Conservation (phyloP, 2,329 filamentous ascomycete species). For the Sporothrix dimorphospora region DNA sequence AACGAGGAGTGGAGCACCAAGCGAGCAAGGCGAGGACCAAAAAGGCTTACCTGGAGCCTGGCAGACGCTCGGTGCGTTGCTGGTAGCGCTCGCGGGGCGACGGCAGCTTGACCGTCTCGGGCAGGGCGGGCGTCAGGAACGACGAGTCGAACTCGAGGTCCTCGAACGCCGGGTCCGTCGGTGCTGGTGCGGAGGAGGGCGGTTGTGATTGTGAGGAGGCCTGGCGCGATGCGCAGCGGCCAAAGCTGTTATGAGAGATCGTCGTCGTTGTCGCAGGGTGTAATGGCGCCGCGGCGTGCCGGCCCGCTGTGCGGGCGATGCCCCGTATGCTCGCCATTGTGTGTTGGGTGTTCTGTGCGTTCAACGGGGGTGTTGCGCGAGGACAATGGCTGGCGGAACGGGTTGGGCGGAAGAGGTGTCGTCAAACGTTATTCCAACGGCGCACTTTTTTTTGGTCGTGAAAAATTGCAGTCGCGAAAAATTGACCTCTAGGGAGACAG, state of each 20-base stretch:
- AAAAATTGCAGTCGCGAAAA: constrained; percentile 29
- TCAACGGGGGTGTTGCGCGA: not conserved
- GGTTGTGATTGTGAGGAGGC: constrained; percentile 12
- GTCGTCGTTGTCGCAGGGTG: constrained; percentile 34
- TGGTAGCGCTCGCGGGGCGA: constrained; percentile 46
- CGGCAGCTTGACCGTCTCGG: constrained; percentile 45
- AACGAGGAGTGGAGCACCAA: not conserved
- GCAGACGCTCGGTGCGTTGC: constrained; percentile 46
- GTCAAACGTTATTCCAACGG: constrained; percentile 21
- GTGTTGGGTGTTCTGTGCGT: not conserved
- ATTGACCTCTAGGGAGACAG: not conserved
- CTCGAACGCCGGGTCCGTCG: constrained; percentile 41
- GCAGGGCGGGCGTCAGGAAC: constrained; percentile 48
- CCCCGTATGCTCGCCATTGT: constrained; percentile 50
- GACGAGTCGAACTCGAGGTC: constrained; percentile 58
- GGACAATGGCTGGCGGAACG: constrained; percentile 2
- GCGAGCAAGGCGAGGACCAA: constrained; percentile 1
- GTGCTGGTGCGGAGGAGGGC: constrained; percentile 9
- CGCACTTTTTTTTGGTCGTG: constrained; percentile 5
- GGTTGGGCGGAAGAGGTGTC: not conserved
- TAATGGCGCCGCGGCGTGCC: constrained; percentile 33
- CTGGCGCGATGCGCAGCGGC: not conserved
- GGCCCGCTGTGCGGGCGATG: constrained; percentile 41
- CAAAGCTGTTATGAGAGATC: constrained; percentile 6
- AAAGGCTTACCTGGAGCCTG: constrained; percentile 51